Percentiles rank a stretch among this genome's conserved stretches.
Conservation (phyloP, 2,329 filamentous ascomycete genomes). For the Triangularia setosa region DNA sequence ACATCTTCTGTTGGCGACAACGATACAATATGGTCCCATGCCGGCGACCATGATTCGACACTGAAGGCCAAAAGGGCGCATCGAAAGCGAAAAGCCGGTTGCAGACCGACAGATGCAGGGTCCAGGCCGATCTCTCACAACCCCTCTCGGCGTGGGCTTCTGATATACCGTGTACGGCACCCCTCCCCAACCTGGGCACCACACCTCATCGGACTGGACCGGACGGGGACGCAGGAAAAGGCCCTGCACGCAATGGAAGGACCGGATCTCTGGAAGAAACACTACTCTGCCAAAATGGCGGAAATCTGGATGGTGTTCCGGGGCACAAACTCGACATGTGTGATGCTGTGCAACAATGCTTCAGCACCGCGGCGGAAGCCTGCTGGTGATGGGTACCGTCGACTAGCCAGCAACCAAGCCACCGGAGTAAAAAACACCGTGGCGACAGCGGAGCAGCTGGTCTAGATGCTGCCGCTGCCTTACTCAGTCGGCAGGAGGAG, state of each 20-base stretch:
- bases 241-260: neutral
- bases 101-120: neutral
- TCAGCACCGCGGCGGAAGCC: neutral
- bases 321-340: neutral
- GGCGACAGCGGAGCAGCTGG: neutral
- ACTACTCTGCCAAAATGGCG: neutral
- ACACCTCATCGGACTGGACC: neutral
- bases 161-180: neutral
- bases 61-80: neutral
- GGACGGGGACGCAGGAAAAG: neutral
- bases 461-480: neutral
- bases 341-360: neutral
- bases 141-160: neutral
- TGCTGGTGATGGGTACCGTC: neutral
- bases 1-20: neutral
- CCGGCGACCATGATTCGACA: neutral
- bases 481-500: neutral
- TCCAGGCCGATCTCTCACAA: neutral
- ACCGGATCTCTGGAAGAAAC: neutral
- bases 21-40: neutral
- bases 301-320: neutral
- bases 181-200: neutral
- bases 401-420: neutral
- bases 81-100: neutral
- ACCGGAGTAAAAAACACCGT: neutral